Evolutionary conservation across 495 filamentous ascomycete genomes (phyloP).

Genomic region (Podospora fimiseda): DNA sequence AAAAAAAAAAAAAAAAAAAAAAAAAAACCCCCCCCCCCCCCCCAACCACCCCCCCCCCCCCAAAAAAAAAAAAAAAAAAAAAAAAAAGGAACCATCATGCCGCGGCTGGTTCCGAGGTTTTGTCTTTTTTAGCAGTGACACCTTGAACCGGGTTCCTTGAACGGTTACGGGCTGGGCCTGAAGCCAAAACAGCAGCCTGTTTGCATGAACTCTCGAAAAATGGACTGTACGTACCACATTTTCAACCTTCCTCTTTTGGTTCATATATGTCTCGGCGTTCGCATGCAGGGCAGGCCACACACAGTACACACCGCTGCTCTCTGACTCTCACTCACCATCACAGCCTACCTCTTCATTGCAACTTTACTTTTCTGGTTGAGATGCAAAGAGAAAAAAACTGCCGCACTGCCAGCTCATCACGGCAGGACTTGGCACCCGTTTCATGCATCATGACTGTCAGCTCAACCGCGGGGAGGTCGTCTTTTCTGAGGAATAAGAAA

Average conservation of each 20-base stretch:
- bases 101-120: not conserved
- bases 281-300: not conserved
- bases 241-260: not conserved
- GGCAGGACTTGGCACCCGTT: no score
- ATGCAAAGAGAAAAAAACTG: no score
- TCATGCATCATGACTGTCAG: not conserved
- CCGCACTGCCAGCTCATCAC: no score
- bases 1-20: constrained; percentile 2
- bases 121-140: not conserved
- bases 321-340: no score
- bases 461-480: not conserved
- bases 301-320: no score
- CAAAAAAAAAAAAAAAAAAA: not conserved
- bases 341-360: no score
- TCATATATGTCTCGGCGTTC: not conserved
- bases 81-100: not conserved
- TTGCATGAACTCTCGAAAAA: not conserved
- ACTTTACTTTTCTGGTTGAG: no score
- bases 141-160: not conserved
- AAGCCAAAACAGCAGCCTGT: not conserved
- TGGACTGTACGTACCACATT: not conserved
- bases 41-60: not conserved
- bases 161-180: not conserved
- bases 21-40: not conserved
- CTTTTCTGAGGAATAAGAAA: no score